Evolutionary conservation across 768 basidiomycete genomes (phyloP).

Genomic region (Kwoniella shandongensis): DNA sequence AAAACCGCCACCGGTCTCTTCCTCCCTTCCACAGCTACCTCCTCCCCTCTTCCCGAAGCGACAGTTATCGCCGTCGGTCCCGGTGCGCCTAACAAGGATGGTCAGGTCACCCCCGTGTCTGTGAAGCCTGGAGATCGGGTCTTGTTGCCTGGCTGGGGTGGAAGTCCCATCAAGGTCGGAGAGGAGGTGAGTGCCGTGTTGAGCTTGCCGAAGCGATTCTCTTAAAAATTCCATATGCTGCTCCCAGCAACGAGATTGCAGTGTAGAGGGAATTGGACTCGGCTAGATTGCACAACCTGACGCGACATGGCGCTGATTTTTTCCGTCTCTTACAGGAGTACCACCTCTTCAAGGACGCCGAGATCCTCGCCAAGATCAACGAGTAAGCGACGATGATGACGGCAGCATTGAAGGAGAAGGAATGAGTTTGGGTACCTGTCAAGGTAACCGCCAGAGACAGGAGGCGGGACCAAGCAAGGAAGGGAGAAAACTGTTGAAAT

Average conservation of each 20-base stretch:
- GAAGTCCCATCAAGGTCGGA: slow-evolving; percentile 90
- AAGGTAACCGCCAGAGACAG: too few relatives aligned
- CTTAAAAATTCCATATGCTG: too few relatives aligned
- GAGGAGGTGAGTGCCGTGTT: slow-evolving; percentile 71
- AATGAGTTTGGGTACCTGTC: too few relatives aligned
- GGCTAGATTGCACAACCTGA: too few relatives aligned
- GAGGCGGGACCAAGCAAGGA: background rate
- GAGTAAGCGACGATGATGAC: slow-evolving; percentile 60
- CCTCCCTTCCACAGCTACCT: slow-evolving; percentile 86
- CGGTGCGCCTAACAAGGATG: slow-evolving; percentile 85
- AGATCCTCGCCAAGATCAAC: slow-evolving; percentile 93
- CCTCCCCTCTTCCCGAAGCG: slow-evolving; percentile 86
- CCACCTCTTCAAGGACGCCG: slow-evolving; percentile 87
- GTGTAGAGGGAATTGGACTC: too few relatives aligned
- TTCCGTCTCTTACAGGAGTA: slow-evolving; percentile 72
- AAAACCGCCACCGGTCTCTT: slow-evolving; percentile 98
- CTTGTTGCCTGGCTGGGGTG: slow-evolving; percentile 93
- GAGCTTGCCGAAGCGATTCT: too few relatives aligned
- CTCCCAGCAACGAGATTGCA: too few relatives aligned
- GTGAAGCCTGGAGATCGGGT: slow-evolving; percentile 91
- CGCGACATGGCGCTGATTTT: slow-evolving; percentile 1
- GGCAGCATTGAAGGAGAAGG: background rate
- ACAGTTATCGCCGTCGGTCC: slow-evolving; percentile 95
- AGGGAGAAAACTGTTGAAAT: background rate
- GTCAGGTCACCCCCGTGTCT: slow-evolving; percentile 66